phyloP scores from a whole-genome alignment of 495 filamentous ascomycete species.

The Symbiotaphrina buchneri region DNA sequence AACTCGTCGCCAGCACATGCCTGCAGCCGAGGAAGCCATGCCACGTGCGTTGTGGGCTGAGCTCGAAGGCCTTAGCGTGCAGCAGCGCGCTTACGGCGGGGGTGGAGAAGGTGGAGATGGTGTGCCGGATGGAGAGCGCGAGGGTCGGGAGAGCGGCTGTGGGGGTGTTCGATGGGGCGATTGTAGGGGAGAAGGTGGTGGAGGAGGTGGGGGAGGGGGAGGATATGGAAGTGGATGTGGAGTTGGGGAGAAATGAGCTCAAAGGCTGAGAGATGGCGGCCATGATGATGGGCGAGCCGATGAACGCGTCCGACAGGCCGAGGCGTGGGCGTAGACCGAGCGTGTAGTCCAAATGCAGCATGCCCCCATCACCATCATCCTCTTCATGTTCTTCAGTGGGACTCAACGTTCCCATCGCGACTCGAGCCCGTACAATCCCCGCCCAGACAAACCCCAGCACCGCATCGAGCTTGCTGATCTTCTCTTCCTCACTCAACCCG shows the following conservation, averaged over 20 bases:
- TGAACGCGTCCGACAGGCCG: background rate
- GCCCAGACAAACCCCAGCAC: constrained; percentile 18
- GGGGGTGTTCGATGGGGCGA: too few species aligned
- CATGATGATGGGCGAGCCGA: background rate
- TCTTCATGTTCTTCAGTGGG: constrained; percentile 7
- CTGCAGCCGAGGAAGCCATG: background rate
- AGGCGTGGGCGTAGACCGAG: background rate
- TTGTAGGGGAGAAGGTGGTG: too few species aligned
- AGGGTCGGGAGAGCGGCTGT: background rate
- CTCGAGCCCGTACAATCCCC: constrained; percentile 14
- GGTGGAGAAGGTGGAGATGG: background rate
- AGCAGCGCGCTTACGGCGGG: background rate
- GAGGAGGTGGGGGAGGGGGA: too few species aligned
- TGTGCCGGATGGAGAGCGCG: background rate
- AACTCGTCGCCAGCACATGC: background rate
- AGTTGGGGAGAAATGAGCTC: too few species aligned
- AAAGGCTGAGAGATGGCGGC: background rate
- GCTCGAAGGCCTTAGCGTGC: background rate
- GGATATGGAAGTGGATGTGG: background rate
- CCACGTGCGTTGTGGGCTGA: background rate
- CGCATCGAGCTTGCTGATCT: constrained; percentile 9
- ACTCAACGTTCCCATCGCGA: background rate
- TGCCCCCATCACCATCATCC: background rate
- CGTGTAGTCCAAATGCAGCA: background rate
- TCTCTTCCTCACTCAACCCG: constrained; percentile 10